Base-by-base conservation (phyloP, 1,284 basidiomycete genomes). In the Ustilago nuda region DNA sequence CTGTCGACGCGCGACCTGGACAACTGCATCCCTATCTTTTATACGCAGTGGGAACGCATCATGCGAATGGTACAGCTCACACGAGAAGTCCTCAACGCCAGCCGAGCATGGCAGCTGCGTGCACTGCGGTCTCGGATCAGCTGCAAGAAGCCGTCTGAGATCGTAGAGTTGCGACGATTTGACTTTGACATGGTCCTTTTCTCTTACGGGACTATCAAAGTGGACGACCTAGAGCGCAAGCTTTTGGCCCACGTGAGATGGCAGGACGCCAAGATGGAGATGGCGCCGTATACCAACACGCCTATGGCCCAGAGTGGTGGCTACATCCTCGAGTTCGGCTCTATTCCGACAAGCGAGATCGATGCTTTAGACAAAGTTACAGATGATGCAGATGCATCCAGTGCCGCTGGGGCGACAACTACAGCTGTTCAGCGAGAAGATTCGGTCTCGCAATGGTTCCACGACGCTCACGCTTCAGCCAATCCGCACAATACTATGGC, bases 51-150 rank as follows among this genome's bases (percentile, higher is more conserved):
- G 94, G 92, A 93, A 56, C 89, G 92, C 46, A 91, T 96, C 37
- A 93, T 92, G 43, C 95, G 94, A 86, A 93, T 95, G 89, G 92
- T 94, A 17, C 92, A 94, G 45, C 93, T 97, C 65, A 93, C 94
- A 7, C 90, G 93, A 74, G 93, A 95, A 92, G 81, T 77, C 87
- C 61, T 77, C 33, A 77, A 72, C 33, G 66, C 56, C 27, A 64
- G 70, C 19, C 66, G 74, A 23, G 69, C 68, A 4, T 76, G 73
- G 73, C 73, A 76, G 55, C 65, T 55, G 53, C 68, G 68, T 8
- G 73, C 73, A 13, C n/a, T 76, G 32, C 61, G 62, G 9, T 57
- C 39, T n/a, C 54, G 59, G 0, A 30, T 53, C 33, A 76, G 61
- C 57, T 66, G 64, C 60, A 76, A 71, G 65, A 71, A 71, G 48